Evolutionary conservation across 1,139 yeast genomes (phyloP), one percentile per base, ranked within the genome.

Genomic region (Candida sp.): DNA sequence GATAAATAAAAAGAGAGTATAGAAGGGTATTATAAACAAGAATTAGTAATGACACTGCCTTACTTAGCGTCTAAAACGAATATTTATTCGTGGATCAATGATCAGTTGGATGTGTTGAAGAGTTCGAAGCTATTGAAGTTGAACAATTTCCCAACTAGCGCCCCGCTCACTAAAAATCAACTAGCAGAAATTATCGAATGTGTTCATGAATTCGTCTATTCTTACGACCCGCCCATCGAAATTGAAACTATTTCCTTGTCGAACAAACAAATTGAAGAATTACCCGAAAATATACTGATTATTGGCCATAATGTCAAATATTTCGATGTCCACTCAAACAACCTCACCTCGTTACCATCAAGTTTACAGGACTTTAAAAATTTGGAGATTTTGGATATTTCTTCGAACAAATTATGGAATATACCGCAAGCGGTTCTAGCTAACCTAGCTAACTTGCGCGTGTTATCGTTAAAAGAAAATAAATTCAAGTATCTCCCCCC

Each of bases 361-460:
- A 21, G 15, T 9, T 50, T 50, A 34, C 35, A 40, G 35, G 36
- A 38, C 9, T 75, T 74, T 51, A 62, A 54, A 47, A 66, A 63
- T 6, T 65, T 87, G 45, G 91, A 85, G 53, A 82, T 83, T 41
- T 64, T 87, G 40, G 95, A 88, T 59, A 62, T 87, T 25, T 82
- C 91, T 29, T 67, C 73, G 36, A 87, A 87, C 57, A 66, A 63
- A 39, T 61, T 84, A 45, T 48, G 53, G 29, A 57, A 65, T 33
- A 56, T 66, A 32, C 73, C 80, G 46, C 81, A 76, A 15, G 53
- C 57, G 43, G 71, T 60, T 23, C 52, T 76, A 40, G 70, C 64
- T 2, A 55, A 52, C 36, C 61, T 85, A 53, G 67, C 59, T 42
- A 67, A 67, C 44, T 61, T 84, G 46, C 74, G 76, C 51, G 84